These are phyloP conservation scores for Fusarium bactridioides DNA, from an alignment of 2,329 filamentous ascomycete genomes.

Conservation along the genomic window DNA sequence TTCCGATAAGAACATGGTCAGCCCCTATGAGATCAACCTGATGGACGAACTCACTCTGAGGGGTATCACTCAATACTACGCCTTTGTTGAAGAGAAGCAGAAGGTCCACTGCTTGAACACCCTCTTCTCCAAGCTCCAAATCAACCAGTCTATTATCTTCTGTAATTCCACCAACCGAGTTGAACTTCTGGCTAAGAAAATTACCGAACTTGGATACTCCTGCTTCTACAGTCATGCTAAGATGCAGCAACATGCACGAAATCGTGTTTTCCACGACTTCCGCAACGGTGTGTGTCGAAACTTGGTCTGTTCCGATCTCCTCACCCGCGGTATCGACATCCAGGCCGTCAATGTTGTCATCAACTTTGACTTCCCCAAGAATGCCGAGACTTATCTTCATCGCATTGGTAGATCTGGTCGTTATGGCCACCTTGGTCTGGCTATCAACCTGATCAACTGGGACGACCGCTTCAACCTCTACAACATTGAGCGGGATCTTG, in stretches of 20 bases:
- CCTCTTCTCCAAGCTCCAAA: constrained; percentile 97
- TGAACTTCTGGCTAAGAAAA: constrained; percentile 97
- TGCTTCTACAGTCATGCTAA: constrained; percentile 99
- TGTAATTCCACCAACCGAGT: constrained; percentile 99
- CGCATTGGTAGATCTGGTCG: constrained; percentile 97
- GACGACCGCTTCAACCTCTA: constrained; percentile 99
- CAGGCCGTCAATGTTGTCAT: constrained; percentile 99
- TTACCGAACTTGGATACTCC: constrained; percentile 97
- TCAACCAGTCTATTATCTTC: constrained; percentile 99
- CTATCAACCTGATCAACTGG: constrained; percentile 99
- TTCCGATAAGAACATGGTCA: constrained; percentile 96
- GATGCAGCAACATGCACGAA: constrained; percentile 96
- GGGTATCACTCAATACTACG: constrained; percentile 99
- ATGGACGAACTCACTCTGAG: constrained; percentile 99
- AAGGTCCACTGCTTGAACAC: constrained; percentile 99
- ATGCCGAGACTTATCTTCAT: constrained; percentile 98
- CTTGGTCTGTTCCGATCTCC: constrained; percentile 94
- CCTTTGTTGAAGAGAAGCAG: constrained; percentile 98
- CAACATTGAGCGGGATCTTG: constrained; percentile 96
- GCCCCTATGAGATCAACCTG: constrained; percentile 97
- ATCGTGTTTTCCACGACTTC: constrained; percentile 99
- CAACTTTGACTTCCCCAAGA: constrained; percentile 99
- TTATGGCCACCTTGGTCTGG: constrained; percentile 95
- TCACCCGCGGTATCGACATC: constrained; percentile 99
- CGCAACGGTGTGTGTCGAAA: constrained; percentile 97